Conservation (phyloP, 2,329 filamentous ascomycete genomes). For the Colletotrichum chlorophyti region DNA sequence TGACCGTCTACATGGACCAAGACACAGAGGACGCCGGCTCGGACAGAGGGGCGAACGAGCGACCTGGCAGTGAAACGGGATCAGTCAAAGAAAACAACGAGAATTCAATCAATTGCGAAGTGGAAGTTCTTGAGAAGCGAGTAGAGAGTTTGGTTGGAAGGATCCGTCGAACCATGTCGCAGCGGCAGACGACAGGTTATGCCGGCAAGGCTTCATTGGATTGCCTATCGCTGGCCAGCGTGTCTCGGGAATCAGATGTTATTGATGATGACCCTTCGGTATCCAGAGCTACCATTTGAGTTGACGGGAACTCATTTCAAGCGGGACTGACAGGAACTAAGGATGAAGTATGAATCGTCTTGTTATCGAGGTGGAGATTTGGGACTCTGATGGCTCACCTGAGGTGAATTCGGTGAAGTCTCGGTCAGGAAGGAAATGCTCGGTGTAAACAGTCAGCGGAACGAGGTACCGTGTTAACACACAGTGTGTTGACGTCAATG, state of each 20-base stretch:
- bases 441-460: neutral
- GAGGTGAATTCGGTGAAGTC: neutral
- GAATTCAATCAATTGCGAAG: neutral
- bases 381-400: too few species aligned
- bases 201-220: neutral
- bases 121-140: neutral
- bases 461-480: neutral
- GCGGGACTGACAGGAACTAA: neutral
- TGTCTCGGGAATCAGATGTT: neutral
- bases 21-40: neutral
- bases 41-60: too few species aligned
- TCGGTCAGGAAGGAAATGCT: too few species aligned
- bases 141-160: neutral
- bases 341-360: neutral
- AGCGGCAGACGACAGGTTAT: neutral
- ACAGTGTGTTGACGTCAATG: constrained; percentile 1
- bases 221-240: neutral
- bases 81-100: neutral
- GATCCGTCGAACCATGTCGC: constrained; percentile 8
- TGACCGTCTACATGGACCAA: neutral
- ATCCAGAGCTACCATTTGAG: neutral
- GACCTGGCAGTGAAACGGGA: neutral
- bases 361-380: too few species aligned
- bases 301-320: neutral
- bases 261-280: neutral